Conservation (phyloP, 2,329 filamentous ascomycete genomes). For the Helminthosporium solani region DNA sequence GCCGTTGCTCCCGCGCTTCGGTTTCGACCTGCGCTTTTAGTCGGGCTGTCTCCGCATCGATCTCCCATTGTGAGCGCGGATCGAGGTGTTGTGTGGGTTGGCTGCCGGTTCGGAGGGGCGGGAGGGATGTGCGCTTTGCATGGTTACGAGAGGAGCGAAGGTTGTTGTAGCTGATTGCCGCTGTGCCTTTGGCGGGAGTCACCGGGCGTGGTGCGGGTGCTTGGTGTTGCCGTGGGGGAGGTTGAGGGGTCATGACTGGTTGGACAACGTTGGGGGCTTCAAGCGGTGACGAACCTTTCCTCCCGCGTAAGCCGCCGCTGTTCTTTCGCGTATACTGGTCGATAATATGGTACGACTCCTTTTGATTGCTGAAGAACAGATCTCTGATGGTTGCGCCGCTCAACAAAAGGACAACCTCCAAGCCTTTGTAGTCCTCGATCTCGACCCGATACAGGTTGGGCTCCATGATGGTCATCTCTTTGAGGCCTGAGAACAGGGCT, state of each 20-base stretch:
- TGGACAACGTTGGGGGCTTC: slow-evolving; percentile 27
- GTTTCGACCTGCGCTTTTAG: slow-evolving; percentile 47
- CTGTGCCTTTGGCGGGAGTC: slow-evolving; percentile 16
- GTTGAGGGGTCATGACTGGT: slow-evolving; percentile 37
- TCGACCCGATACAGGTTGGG: slow-evolving; percentile 88
- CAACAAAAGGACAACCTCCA: slow-evolving; percentile 76
- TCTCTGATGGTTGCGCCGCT: slow-evolving; percentile 62
- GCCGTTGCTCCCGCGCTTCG: slow-evolving; percentile 51
- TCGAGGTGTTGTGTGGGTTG: slow-evolving; percentile 41
- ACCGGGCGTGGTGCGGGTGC: slow-evolving; percentile 21
- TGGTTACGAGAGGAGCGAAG: slow-evolving; percentile 19
- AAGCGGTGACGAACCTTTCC: slow-evolving; percentile 39
- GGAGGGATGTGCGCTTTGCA: slow-evolving; percentile 31
- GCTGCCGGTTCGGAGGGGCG: slow-evolving; percentile 26
- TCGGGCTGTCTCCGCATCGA: slow-evolving; percentile 52
- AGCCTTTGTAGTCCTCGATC: slow-evolving; percentile 88
- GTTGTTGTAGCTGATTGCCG: slow-evolving; percentile 17
- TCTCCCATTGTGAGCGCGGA: slow-evolving; percentile 54
- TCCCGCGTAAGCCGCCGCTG: slow-evolving; percentile 35
- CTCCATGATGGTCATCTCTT: slow-evolving; percentile 86
- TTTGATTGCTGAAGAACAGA: slow-evolving; percentile 62
- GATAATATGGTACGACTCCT: slow-evolving; percentile 76
- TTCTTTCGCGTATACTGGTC: slow-evolving; percentile 45
- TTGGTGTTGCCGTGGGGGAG: slow-evolving; percentile 27
- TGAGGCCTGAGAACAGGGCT: slow-evolving; percentile 72